phyloP scores from a whole-genome alignment of 345 rosid species.

The thale cress (Arabidopsis thaliana) region TAIR10.1 NC_003074.8:18924501-18925000 shows the following conservation, averaged over 20 bases:
- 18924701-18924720: neutral
- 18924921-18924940: constrained; percentile 10
- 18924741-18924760: constrained; percentile 1
- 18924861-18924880: neutral
- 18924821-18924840: neutral
- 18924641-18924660: too few species aligned
- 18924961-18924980: constrained; percentile 34
- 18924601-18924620: too few species aligned
- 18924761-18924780: constrained; percentile 22
- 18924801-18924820: neutral
- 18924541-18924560: neutral
- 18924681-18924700: too few species aligned
- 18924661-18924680: too few species aligned
- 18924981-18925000: neutral
- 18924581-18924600: too few species aligned
- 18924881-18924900: neutral
- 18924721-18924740: neutral
- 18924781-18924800: neutral
- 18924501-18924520: constrained; percentile 25
- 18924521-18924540: constrained; percentile 16
- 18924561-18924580: neutral
- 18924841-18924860: neutral
- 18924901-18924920: constrained; percentile 9
- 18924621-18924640: too few species aligned
- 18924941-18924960: neutral